Evolutionary conservation across 495 filamentous ascomycete species (phyloP).

Genomic region (Apodospora peruviana): DNA sequence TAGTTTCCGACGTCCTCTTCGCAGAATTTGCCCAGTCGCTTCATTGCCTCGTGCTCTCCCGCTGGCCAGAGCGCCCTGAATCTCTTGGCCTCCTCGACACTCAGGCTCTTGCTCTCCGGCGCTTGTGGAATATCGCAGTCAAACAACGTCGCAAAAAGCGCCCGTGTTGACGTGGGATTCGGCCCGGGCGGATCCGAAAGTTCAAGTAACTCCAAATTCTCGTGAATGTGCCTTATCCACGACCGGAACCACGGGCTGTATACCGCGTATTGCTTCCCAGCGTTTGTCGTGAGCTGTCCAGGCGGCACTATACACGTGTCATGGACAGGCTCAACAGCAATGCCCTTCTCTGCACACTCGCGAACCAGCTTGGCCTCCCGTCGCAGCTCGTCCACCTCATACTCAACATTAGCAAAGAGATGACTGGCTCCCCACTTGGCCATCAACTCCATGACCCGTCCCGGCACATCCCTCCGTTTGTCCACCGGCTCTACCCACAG

Average conservation of each 20-base stretch:
- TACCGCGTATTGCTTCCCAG: slow-evolving; percentile 75
- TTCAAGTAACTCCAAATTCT: slow-evolving; percentile 59
- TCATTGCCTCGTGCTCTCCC: slow-evolving; percentile 70
- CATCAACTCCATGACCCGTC: slow-evolving; percentile 62
- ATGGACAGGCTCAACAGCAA: slow-evolving; percentile 61
- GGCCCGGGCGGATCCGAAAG: slow-evolving; percentile 51
- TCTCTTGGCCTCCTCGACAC: slow-evolving; percentile 51
- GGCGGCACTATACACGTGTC: slow-evolving; percentile 82
- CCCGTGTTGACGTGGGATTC: slow-evolving; percentile 54
- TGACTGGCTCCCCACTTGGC: slow-evolving; percentile 71
- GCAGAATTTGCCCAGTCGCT: slow-evolving; percentile 65
- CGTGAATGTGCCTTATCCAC: slow-evolving; percentile 68
- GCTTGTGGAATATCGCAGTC: slow-evolving; percentile 54
- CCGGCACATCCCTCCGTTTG: slow-evolving; percentile 56
- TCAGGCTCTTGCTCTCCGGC: slow-evolving; percentile 60
- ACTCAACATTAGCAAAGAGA: slow-evolving; percentile 67
- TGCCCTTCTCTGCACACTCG: slow-evolving; percentile 51
- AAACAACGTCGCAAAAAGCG: slow-evolving; percentile 56
- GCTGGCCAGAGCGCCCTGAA: slow-evolving; percentile 65
- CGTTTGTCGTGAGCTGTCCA: slow-evolving; percentile 54
- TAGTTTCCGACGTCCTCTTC: slow-evolving; percentile 59
- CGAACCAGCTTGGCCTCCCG: slow-evolving; percentile 64
- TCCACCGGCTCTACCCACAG: slow-evolving; percentile 68
- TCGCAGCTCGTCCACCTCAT: slow-evolving; percentile 72
- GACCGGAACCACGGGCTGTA: slow-evolving; percentile 77